Evolutionary conservation across 2,329 filamentous ascomycete species (phyloP).

Genomic region (Penicillium sp.): DNA sequence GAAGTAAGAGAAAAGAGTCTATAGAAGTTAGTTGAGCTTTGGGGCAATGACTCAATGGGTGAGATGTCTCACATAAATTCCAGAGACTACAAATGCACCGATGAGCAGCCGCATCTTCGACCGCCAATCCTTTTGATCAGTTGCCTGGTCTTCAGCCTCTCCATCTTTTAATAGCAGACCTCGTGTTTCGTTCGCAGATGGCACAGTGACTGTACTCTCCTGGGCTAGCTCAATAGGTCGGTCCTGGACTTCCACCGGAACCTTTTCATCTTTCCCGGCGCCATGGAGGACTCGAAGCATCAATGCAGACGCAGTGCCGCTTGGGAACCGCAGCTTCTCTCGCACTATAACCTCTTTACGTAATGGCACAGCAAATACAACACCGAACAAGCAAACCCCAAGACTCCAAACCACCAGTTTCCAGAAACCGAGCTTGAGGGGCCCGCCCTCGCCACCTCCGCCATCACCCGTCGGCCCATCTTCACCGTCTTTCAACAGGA

Average conservation of each 20-base stretch:
- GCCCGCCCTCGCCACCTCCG: constrained; percentile 71
- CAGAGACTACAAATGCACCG: constrained; percentile 61
- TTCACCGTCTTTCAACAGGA: constrained; percentile 74
- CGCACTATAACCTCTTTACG: constrained; percentile 88
- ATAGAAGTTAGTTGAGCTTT: constrained; percentile 29
- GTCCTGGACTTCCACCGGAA: constrained; percentile 21
- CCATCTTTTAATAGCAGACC: constrained; percentile 53
- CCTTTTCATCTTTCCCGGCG: constrained; percentile 46
- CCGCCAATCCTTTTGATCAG: constrained; percentile 58
- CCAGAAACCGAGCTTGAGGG: constrained; percentile 69
- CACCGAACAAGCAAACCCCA: constrained; percentile 93
- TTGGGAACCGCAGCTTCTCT: constrained; percentile 91
- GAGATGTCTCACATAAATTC: constrained; percentile 47
- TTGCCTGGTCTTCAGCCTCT: constrained; percentile 31
- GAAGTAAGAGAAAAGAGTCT: constrained; percentile 88
- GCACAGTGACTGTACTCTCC: constrained; percentile 30
- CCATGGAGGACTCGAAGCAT: constrained; percentile 91
- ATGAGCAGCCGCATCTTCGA: constrained; percentile 61
- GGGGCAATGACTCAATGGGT: background rate
- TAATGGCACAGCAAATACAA: constrained; percentile 91
- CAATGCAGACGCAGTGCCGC: constrained; percentile 90
- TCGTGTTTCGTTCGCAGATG: constrained; percentile 40
- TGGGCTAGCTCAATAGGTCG: background rate
- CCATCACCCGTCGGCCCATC: constrained; percentile 75
- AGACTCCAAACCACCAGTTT: constrained; percentile 88